Conservation (phyloP, 371 early-diverging fungal genomes). For the Phascolomyces articulosus region DNA sequence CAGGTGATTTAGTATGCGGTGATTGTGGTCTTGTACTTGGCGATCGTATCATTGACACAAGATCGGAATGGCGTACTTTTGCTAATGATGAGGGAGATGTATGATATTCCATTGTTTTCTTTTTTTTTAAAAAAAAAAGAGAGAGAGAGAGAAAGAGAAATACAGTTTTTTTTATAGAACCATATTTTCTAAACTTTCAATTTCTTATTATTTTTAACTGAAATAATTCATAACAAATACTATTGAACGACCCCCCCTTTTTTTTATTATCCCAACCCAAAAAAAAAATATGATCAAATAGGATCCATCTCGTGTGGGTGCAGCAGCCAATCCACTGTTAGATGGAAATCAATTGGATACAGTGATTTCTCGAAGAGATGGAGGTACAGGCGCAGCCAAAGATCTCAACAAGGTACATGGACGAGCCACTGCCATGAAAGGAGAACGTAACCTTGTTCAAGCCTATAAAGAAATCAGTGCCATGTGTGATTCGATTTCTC, state of each 20-base stretch:
- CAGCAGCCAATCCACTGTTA: constrained; percentile 88
- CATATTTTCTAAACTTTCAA: no score
- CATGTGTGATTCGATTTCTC: constrained; percentile 89
- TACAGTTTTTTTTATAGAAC: no score
- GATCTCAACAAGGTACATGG: constrained; percentile 81
- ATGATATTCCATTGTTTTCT: constrained; percentile 27
- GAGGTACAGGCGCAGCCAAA: constrained; percentile 75
- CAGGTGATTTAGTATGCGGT: constrained; percentile 95
- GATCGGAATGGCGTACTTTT: constrained; percentile 99
- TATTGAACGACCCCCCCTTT: no score
- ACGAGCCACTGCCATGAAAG: constrained; percentile 72
- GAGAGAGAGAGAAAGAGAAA: background rate
- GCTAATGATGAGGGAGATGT: constrained; percentile 91
- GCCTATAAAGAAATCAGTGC: constrained; percentile 94
- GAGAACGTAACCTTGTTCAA: constrained; percentile 83
- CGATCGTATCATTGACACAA: constrained; percentile 97
- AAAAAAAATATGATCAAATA: constrained; percentile 8
- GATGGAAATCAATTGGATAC: constrained; percentile 94
- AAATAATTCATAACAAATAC: background rate
- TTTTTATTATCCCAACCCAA: no score
- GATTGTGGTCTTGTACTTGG: constrained; percentile 97
- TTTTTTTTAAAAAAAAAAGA: background rate
- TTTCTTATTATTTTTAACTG: no score
- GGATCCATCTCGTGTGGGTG: constrained; percentile 99
- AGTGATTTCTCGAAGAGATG: constrained; percentile 82